Base-by-base conservation (phyloP, 345 rosid species). In the Schrenkiella parvula region DNA sequence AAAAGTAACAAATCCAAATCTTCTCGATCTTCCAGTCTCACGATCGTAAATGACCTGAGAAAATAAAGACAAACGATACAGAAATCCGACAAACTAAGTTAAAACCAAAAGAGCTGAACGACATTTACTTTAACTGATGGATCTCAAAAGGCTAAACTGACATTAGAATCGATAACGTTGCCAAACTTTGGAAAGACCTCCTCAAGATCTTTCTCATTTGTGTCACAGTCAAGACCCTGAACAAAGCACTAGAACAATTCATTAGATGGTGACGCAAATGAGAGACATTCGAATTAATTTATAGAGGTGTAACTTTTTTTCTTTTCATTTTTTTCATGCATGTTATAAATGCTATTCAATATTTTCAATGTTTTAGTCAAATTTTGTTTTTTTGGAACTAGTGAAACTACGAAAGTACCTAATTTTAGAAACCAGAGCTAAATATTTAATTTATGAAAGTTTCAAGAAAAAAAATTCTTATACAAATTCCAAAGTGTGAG, bases 211-310 rank as follows among this genome's bases (percentile, higher is more conserved):
- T 35, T 57, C 60, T 85, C 92, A 50, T 74, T 80, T 34, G 90
- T 90, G 76, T 83, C 83, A 88, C 83, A 80, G 0, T 88, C 92
- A 0, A 90, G 87, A 66, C 95, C 95, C 6, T 86, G 86, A 39
- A 88, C 88, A 62, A 88, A 90, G 80, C 95, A 88, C 34, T 87
- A 22, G 62, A 0, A 91, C 75, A 84, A 35, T 8, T 1, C 89
- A 9, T 67, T 17, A 5, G 88, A 87, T 58, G 2, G 1, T 0
- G 93, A 34, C 1, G 88, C 85, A n/a, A n/a, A n/a, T 25, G 26
- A 25, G 25, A 10, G 17, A 51, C 15, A 5, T 53, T 4, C 14
- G 3, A 53, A 28, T 19, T 4, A 11, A 6, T 35, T 58, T 57
- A 57, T 56, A 56, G 42, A 19, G 18, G 18, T 5, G 5, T 10